A percentile compares a stretch with the other conserved stretches of the same genome.
Evolutionary conservation across 352 stramenopile species (phyloP).

Genomic region (Phytopythium chamaehyphon): DNA sequence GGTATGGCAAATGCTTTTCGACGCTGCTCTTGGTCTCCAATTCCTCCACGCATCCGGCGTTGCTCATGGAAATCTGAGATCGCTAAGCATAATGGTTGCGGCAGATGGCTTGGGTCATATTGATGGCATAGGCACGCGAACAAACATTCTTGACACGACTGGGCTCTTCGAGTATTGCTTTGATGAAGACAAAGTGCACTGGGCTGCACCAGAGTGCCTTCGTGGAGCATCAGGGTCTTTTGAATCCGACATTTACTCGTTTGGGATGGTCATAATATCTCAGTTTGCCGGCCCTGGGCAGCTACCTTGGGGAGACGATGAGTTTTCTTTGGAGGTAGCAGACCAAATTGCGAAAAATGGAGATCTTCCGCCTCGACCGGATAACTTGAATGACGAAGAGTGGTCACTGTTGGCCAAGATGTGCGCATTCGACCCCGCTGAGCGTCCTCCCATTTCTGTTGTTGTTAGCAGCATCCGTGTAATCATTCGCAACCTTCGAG

Average conservation of each 20-base stretch:
- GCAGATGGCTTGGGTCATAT: slow-evolving; percentile 7
- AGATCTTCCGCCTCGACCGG: neutral
- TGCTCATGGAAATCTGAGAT: slow-evolving; percentile 8
- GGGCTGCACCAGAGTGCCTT: slow-evolving; percentile 28
- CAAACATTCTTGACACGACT: neutral
- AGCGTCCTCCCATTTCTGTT: neutral
- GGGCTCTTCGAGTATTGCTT: neutral
- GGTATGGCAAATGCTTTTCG: slow-evolving; percentile 6
- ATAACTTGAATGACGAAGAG: neutral
- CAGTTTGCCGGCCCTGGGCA: neutral
- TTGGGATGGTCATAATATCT: slow-evolving; percentile 25
- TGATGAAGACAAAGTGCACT: slow-evolving; percentile 11
- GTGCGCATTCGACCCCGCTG: neutral
- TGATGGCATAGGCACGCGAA: slow-evolving; percentile 13
- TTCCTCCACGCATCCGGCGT: slow-evolving; percentile 5
- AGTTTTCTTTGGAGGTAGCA: neutral
- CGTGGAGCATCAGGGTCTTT: slow-evolving; percentile 9
- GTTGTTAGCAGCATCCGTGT: neutral
- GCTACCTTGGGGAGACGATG: neutral
- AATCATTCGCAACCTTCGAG: neutral
- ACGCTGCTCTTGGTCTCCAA: slow-evolving; percentile 5
- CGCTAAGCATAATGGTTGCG: slow-evolving; percentile 7
- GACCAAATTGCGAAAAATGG: neutral
- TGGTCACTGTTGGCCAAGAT: slow-evolving; percentile 3
- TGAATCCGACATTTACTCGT: slow-evolving; percentile 27